These are phyloP conservation scores for Penicillium malachiteum DNA, from an alignment of 495 filamentous ascomycete genomes.

Conservation along the genomic window DNA sequence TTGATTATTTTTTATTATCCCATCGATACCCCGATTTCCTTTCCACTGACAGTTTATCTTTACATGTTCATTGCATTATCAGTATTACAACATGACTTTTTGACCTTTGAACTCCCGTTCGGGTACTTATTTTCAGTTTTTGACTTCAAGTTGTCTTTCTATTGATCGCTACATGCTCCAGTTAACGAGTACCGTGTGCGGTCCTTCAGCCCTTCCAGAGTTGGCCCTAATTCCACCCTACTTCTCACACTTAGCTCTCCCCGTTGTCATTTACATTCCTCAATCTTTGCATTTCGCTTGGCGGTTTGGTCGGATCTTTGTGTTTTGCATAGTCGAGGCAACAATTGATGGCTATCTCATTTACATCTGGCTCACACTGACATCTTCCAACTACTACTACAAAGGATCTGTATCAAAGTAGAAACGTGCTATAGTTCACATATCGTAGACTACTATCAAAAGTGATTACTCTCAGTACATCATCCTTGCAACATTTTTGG, in stretches of 20 bases:
- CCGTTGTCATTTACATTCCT: neutral
- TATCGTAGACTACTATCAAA: no score
- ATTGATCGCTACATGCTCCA: neutral
- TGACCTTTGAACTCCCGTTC: neutral
- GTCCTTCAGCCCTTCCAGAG: neutral
- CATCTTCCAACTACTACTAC: no score
- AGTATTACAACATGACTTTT: neutral
- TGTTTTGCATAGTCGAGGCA: no score
- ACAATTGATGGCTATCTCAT: no score
- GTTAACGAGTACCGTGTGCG: neutral
- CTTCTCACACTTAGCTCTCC: neutral
- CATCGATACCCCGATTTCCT: conserved; percentile 5
- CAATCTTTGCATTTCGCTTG: neutral
- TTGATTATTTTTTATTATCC: conserved; percentile 1
- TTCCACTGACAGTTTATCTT: neutral
- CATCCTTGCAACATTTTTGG: no score
- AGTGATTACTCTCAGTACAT: no score
- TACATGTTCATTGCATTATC: neutral
- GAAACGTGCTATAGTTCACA: no score
- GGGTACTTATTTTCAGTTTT: neutral
- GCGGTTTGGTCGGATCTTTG: neutral
- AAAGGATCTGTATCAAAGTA: no score
- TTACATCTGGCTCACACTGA: no score
- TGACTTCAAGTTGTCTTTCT: neutral
- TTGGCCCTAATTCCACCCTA: neutral